A percentile compares a stretch with the other conserved stretches of the same genome.
Evolutionary conservation across 306 rosid species (phyloP).

Genomic region (Hippophae gyantsensis): DNA sequence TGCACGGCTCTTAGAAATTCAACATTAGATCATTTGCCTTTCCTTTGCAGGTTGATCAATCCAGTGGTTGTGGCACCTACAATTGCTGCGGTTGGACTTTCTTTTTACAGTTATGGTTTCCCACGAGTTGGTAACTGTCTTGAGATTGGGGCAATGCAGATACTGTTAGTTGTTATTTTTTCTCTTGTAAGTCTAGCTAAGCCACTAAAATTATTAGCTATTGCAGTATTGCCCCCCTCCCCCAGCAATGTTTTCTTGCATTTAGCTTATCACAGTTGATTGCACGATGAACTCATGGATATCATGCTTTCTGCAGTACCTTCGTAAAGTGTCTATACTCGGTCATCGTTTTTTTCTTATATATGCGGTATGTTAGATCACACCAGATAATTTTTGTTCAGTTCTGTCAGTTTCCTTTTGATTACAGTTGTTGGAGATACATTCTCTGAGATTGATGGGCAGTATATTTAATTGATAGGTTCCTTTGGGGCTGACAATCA

Average conservation of each 20-base stretch:
- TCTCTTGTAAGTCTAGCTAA: conserved; percentile 72
- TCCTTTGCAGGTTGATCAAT: conserved; percentile 72
- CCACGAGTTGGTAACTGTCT: conserved; percentile 85
- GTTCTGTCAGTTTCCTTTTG: conserved; percentile 3
- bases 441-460: conserved; percentile 17
- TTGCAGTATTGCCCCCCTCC: not conserved
- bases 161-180: conserved; percentile 67
- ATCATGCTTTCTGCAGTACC: conserved; percentile 51
- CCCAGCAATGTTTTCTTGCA: not conserved
- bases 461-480: conserved; percentile 47
- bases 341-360: conserved; percentile 94
- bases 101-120: conserved; percentile 89
- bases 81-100: conserved; percentile 98
- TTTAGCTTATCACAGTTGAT: not conserved
- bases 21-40: conserved; percentile 14
- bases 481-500: conserved; percentile 91
- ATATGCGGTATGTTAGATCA: conserved; percentile 63
- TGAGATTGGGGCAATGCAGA: conserved; percentile 92
- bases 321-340: conserved; percentile 83
- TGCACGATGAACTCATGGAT: conserved; percentile 1
- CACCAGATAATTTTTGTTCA: conserved; percentile 3
- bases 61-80: conserved; percentile 97
- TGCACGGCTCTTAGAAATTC: not conserved
- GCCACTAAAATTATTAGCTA: conserved; percentile 3
- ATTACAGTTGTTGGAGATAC: conserved; percentile 7